phyloP scores from a whole-genome alignment of 1,284 basidiomycete genomes.

The Leucoagaricus sp. region DNA sequence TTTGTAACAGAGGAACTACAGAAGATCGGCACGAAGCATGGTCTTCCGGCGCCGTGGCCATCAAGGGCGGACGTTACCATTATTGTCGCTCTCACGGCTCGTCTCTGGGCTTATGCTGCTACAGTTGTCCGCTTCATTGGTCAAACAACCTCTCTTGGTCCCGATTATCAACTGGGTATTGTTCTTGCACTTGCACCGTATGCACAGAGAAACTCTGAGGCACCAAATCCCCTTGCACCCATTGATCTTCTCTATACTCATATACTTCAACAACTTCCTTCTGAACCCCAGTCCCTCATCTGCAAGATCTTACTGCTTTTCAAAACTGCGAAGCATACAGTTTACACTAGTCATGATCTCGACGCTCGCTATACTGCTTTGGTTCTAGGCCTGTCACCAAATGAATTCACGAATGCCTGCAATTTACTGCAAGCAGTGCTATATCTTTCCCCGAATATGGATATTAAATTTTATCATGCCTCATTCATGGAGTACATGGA shows the following conservation, averaged over 20 bases:
- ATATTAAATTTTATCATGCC: background rate
- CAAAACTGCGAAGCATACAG: too few species aligned
- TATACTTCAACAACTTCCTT: background rate
- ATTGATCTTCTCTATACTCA: background rate
- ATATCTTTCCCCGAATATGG: background rate
- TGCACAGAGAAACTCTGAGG: background rate
- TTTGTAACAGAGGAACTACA: conserved; percentile 4
- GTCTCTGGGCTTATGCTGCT: conserved; percentile 30
- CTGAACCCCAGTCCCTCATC: background rate
- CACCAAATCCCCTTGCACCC: background rate
- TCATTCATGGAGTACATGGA: background rate
- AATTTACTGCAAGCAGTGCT: background rate
- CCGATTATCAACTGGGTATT: background rate
- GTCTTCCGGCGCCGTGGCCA: conserved; percentile 21
- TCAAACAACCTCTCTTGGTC: background rate
- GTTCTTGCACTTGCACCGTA: background rate
- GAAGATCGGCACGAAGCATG: background rate
- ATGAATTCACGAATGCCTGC: background rate
- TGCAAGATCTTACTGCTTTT: background rate
- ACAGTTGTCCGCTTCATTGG: conserved; percentile 27
- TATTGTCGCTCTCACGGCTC: conserved; percentile 22
- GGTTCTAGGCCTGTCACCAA: background rate
- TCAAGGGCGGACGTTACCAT: conserved; percentile 12
- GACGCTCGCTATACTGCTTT: background rate
- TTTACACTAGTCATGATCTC: too few species aligned